Percentiles rank a stretch among this genome's conserved stretches.
These are phyloP conservation scores for Neonectria magnoliae DNA, from an alignment of 2,329 filamentous ascomycete species.

Conservation along the genomic window DNA sequence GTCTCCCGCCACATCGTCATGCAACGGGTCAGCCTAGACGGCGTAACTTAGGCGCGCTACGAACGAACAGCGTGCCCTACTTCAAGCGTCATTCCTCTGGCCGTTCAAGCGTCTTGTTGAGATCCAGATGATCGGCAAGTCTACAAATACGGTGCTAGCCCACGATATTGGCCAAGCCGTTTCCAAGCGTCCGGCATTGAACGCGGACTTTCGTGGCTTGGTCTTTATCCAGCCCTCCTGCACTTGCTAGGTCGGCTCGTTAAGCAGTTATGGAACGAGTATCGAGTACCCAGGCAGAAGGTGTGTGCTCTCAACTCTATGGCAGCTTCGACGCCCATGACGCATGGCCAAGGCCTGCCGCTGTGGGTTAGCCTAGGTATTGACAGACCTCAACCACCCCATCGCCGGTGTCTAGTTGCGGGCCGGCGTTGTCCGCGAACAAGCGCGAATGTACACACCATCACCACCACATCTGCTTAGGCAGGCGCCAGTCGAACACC, in stretches of 20 bases:
- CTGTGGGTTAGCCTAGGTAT: slow-evolving; percentile 6
- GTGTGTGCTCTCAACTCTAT: neutral
- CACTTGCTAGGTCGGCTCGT: neutral
- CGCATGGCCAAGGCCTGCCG: slow-evolving; percentile 7
- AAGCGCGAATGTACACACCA: slow-evolving; percentile 3
- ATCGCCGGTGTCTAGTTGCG: neutral
- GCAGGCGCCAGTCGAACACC: neutral
- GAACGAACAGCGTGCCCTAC: slow-evolving; percentile 1
- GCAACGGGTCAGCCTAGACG: slow-evolving; percentile 31
- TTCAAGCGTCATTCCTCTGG: slow-evolving; percentile 11
- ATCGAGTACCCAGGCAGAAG: neutral
- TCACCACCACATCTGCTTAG: neutral
- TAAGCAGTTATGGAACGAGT: neutral
- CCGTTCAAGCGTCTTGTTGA: neutral
- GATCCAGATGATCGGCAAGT: slow-evolving; percentile 19
- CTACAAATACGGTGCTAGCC: neutral
- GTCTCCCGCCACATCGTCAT: slow-evolving; percentile 40
- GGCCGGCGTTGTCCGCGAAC: slow-evolving; percentile 1
- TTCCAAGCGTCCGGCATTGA: neutral
- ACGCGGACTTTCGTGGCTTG: neutral
- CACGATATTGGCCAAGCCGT: slow-evolving; percentile 3
- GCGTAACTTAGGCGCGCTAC: slow-evolving; percentile 19
- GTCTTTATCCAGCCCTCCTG: neutral
- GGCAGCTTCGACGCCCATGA: slow-evolving; percentile 6
- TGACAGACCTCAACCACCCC: neutral